Conservation (phyloP, 768 basidiomycete species). For the Arthromyces matolae region DNA sequence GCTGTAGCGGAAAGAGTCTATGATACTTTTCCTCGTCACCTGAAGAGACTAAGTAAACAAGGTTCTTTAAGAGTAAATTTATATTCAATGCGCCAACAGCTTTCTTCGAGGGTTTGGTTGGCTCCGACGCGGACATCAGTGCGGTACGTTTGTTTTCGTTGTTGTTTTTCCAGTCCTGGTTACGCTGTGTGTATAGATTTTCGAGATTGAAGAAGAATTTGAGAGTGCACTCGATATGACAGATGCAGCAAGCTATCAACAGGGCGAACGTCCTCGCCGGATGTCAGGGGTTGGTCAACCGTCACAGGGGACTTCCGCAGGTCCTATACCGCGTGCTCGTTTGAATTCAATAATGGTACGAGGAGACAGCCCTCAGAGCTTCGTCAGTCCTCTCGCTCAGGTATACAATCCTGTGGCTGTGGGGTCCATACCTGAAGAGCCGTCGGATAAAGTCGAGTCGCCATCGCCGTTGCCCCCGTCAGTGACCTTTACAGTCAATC, state of each 20-base stretch:
- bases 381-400: slow-evolving; percentile 67
- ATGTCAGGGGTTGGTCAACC: slow-evolving; percentile 2
- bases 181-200: slow-evolving; percentile 45
- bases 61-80: background rate
- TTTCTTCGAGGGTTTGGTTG: slow-evolving; percentile 76
- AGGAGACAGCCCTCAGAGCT: slow-evolving; percentile 35
- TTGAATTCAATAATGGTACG: slow-evolving; percentile 42
- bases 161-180: background rate
- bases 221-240: slow-evolving; percentile 55
- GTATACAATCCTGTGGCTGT: slow-evolving; percentile 66
- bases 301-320: slow-evolving; percentile 7
- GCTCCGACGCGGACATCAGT: slow-evolving; percentile 70
- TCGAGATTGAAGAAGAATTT: slow-evolving; percentile 71
- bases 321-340: slow-evolving; percentile 33
- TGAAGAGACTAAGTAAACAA: slow-evolving; percentile 57
- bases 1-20: slow-evolving; percentile 65
- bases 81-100: slow-evolving; percentile 37
- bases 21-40: slow-evolving; percentile 70
- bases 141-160: slow-evolving; percentile 43
- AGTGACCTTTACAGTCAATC: slow-evolving; percentile 40
- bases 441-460: slow-evolving; percentile 11
- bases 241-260: slow-evolving; percentile 28
- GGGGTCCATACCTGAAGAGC: slow-evolving; percentile 34
- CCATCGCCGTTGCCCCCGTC: slow-evolving; percentile 15
- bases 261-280: slow-evolving; percentile 16